phyloP scores from a whole-genome alignment of 1,139 yeast genomes.

The Candida tetrigidarum region DNA sequence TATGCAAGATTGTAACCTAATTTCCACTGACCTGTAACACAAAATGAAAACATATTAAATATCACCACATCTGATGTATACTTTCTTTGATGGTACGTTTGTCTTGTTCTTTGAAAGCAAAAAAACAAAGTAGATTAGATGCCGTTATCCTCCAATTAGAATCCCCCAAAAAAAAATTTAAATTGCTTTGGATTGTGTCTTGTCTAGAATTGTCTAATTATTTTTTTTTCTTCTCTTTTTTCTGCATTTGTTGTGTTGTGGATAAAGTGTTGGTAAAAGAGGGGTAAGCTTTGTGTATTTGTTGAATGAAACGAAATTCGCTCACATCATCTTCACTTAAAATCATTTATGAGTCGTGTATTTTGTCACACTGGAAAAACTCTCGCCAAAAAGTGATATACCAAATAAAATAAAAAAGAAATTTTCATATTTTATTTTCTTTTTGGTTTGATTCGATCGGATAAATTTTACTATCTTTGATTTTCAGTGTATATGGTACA shows the following conservation, averaged over 20 bases:
- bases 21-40: neutral
- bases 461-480: neutral
- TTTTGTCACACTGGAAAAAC: neutral
- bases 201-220: no score
- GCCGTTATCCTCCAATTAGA: neutral
- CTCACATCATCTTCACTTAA: no score
- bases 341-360: no score
- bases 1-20: slow-evolving; percentile 6
- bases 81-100: no score
- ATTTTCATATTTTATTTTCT: neutral
- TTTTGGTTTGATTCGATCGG: neutral
- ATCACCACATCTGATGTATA: no score
- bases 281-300: slow-evolving; percentile 8
- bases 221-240: no score
- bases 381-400: no score
- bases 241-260: neutral
- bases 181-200: no score
- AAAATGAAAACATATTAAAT: neutral
- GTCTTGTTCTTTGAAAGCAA: no score
- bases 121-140: no score
- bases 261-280: slow-evolving; percentile 5
- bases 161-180: neutral
- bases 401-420: neutral
- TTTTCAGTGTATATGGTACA: no score
- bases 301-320: neutral